Evolutionary conservation across 805 yeast genomes (phyloP), one percentile per base, ranked within the genome.

Genomic region (Schwanniomyces pseudopolymorphus): DNA sequence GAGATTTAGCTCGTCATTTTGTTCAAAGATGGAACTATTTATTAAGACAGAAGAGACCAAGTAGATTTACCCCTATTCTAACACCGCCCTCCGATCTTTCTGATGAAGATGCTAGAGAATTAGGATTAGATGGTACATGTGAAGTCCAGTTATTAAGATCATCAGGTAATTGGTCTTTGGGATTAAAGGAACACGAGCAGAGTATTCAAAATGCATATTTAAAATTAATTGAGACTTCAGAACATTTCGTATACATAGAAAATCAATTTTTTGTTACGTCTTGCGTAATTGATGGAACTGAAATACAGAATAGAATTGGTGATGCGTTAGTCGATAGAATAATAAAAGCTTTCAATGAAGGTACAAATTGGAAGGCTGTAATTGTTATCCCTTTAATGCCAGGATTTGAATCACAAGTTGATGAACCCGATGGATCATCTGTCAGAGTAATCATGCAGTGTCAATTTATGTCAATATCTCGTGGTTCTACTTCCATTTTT

Each of bases 321-420:
- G 96, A 92, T 74, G 99, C 99, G 0, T 74, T 94, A 39, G 98
- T 94, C n/a, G 98, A 94, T 64, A 77, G 99, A 58, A 91, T 92
- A 45, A 86, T 91, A 27, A 77, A 90, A 40, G 99, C 99, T 0
- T 87, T 88, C 60, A 78, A 80, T 49, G 87, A 84, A 49, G 81
- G 82, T 4, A 85, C 81, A 44, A 65, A 72, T 9, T 94, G 99
- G 99, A 84, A 84, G 51, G 98, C 98, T 1, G 80, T 89, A 21
- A 85, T 94, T 50, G 77, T 94, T 9, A 89, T 94, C 51, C 99
- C 99, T 2, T 74, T 94, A 54, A 89, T 94, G 94, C 99, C 99
- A 1, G 99, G 99, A 0, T 94, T 95, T 64, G 94, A 87, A 59
- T 84, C 96, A 22, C 87, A 89, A 53, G 96, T 95, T 17, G 98